These are phyloP conservation scores for Neonectria neomacrospora DNA, from an alignment of 2,329 filamentous ascomycete species.

Conservation along the genomic window DNA sequence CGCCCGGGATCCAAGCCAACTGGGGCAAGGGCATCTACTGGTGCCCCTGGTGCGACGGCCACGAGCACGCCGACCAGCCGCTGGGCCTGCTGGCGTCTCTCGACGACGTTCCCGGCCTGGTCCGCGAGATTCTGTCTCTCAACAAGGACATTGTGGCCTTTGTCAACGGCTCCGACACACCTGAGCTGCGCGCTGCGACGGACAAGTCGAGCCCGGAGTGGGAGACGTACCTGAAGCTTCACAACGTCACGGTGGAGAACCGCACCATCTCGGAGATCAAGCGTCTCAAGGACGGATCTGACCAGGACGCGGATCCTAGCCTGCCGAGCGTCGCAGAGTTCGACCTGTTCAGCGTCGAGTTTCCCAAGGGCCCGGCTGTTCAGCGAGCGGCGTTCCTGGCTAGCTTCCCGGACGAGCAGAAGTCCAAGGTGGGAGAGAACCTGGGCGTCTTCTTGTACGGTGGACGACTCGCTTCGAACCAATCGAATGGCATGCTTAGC, in stretches of 20 bases:
- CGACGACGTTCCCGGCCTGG: slow-evolving; percentile 54
- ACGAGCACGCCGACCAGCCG: slow-evolving; percentile 68
- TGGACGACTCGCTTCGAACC: slow-evolving; percentile 57
- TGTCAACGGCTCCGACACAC: slow-evolving; percentile 68
- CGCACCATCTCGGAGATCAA: slow-evolving; percentile 61
- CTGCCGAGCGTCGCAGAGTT: slow-evolving; percentile 59
- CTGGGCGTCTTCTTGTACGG: slow-evolving; percentile 59
- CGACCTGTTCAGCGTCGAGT: slow-evolving; percentile 66
- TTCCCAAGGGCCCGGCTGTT: slow-evolving; percentile 57
- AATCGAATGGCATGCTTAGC: slow-evolving; percentile 57
- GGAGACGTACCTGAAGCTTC: slow-evolving; percentile 59
- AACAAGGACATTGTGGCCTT: slow-evolving; percentile 67
- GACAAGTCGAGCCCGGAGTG: slow-evolving; percentile 57
- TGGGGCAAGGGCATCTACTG: slow-evolving; percentile 71
- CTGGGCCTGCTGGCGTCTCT: slow-evolving; percentile 64
- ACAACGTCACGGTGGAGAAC: slow-evolving; percentile 67
- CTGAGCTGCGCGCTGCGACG: slow-evolving; percentile 52
- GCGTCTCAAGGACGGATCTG: slow-evolving; percentile 56
- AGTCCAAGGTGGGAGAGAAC: slow-evolving; percentile 57
- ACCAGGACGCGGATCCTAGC: slow-evolving; percentile 52
- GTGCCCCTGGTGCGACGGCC: slow-evolving; percentile 74
- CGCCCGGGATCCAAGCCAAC: slow-evolving; percentile 64
- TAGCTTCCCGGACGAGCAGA: slow-evolving; percentile 60
- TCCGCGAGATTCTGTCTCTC: slow-evolving; percentile 64
- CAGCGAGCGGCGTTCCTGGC: slow-evolving; percentile 64